Evolutionary conservation across 768 basidiomycete species (phyloP).

Genomic region (Russula brevipes): DNA sequence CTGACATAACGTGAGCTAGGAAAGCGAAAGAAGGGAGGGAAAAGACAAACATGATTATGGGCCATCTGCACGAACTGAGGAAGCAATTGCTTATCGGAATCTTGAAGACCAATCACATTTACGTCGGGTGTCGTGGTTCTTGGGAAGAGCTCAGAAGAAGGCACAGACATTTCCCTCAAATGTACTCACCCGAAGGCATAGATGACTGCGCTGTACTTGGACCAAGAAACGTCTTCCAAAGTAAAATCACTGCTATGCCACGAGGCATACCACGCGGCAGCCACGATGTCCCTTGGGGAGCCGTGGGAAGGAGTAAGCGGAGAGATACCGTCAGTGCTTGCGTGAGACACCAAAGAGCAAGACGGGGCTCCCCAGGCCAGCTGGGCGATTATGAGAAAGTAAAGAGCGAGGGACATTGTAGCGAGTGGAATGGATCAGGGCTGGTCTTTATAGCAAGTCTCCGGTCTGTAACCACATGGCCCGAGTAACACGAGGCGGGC

Average conservation of each 20-base stretch:
- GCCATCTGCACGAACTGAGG: conserved; percentile 27
- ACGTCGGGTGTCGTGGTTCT: conserved; percentile 22
- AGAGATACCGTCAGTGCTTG: background rate
- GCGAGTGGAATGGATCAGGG: background rate
- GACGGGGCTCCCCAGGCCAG: background rate
- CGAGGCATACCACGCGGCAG: conserved; percentile 53
- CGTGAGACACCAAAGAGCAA: background rate
- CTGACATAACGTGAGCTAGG: background rate
- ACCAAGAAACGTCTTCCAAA: conserved; percentile 46
- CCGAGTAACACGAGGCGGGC: background rate
- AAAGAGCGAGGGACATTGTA: conserved; percentile 5
- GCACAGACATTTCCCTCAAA: background rate
- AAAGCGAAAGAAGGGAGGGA: too few relatives aligned
- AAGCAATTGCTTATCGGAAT: conserved; percentile 27
- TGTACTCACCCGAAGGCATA: conserved; percentile 59
- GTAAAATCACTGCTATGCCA: conserved; percentile 43
- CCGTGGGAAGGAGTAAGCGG: background rate
- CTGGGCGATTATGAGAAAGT: background rate
- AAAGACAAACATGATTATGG: conserved; percentile 23
- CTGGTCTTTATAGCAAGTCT: background rate
- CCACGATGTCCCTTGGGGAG: conserved; percentile 28
- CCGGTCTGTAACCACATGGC: background rate
- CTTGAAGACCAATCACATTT: conserved; percentile 26
- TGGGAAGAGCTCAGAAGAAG: background rate
- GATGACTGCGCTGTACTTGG: conserved; percentile 49